phyloP scores from a whole-genome alignment of 2,329 filamentous ascomycete species.

The Blumeria graminis region DNA sequence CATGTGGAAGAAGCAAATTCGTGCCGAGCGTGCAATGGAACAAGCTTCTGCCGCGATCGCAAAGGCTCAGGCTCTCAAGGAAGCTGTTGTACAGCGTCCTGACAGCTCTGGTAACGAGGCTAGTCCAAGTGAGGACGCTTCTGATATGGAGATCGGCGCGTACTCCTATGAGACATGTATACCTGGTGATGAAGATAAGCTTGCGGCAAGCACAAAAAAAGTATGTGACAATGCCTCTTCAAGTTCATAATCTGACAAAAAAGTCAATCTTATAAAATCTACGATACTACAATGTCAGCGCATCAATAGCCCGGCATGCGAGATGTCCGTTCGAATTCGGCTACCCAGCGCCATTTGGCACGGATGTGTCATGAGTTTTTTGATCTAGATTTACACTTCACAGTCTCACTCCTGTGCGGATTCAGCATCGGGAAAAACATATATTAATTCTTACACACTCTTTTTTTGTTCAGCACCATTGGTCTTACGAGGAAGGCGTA shows the following conservation, averaged over 20 bases:
- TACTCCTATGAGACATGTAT: not conserved
- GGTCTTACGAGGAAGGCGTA: too few relatives aligned
- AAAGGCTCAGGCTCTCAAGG: conserved; percentile 12
- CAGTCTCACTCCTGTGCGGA: too few relatives aligned
- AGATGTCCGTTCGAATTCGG: too few relatives aligned
- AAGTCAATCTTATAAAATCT: not conserved
- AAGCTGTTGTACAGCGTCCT: conserved; percentile 11
- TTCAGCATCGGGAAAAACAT: too few relatives aligned
- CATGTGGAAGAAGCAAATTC: conserved; percentile 79
- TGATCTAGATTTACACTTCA: too few relatives aligned
- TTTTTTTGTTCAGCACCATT: too few relatives aligned
- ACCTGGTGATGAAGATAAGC: not conserved
- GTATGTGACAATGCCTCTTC: not conserved
- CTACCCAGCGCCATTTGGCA: too few relatives aligned
- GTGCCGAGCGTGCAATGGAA: conserved; percentile 45
- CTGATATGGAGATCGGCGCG: conserved; percentile 4
- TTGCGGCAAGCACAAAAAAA: not conserved
- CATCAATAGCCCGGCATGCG: too few relatives aligned
- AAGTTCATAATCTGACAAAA: not conserved
- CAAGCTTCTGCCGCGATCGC: conserved; percentile 21
- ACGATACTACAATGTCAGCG: not conserved
- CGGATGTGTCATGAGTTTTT: too few relatives aligned
- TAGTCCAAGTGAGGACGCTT: conserved; percentile 10
- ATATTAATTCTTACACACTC: too few relatives aligned
- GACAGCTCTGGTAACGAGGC: conserved; percentile 11